Base-by-base conservation (phyloP, 2,329 filamentous ascomycete genomes). In the Alternaria atra region DNA sequence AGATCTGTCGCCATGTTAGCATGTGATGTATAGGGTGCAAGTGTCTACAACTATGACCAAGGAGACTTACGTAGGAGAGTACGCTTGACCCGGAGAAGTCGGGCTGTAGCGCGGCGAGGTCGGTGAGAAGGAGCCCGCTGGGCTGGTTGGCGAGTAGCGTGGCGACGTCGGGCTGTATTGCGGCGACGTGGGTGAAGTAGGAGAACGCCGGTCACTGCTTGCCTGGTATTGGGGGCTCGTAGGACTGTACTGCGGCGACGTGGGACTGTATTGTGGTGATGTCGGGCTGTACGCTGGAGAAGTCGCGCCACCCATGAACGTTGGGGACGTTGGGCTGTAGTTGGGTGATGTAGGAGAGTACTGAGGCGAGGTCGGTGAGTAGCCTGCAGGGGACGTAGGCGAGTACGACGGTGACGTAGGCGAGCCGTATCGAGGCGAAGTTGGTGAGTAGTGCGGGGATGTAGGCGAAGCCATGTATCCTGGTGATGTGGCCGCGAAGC, bases 231-330 rank as follows among this genome's bases (percentile, higher is more conserved):
- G 72, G n/a, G 78, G 89, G 52, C 86, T 90, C 4, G 89, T 87
- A n/a, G 89, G 89, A 72, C 88, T 90, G 80, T 92, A 92, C 72
- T 85, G 88, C 56, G 90, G 90, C 67, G 87, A 90, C 6, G 88
- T 89, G 3, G 90, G 89, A 42, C 73, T 73, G 56, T 68, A 79
- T 52, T 83, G 79, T 25, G 81, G 81, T 60, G 84, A 87, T 37
- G 84, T 86, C 17, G 85, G 85, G 53, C 84, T 86, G 70, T 86
- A 88, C 65, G 82, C 84, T 23, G 85, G 85, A 29, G 84, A 86
- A 2, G 66, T 67, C 10, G 66, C 64, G 34, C 66, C 66, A 25
- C 66, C 66, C 46, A 65, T 58, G 37, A 67, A 66, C 13, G 62
- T 61, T 7, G 66, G 66, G 5, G 66, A 68, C 17, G 85, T 87